A percentile compares a stretch with the other conserved stretches of the same genome.
Evolutionary conservation across 306 rosid species (phyloP).

Genomic region (Comarum palustre): DNA sequence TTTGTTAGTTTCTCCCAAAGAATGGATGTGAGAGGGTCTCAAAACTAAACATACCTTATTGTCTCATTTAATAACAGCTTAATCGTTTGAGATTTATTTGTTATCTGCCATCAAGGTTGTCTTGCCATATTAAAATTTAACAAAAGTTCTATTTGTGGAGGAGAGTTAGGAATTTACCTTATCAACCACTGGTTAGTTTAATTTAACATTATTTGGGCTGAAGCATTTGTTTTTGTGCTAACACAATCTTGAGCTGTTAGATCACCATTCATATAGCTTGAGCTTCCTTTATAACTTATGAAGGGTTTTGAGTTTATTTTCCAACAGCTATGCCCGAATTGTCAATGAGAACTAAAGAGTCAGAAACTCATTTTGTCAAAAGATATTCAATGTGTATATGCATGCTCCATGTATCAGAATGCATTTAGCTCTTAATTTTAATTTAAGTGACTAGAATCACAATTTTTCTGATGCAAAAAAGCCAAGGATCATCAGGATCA

Average conservation of each 20-base stretch:
- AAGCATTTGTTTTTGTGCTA: neutral
- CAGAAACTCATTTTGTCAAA: neutral
- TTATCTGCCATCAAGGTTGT: neutral
- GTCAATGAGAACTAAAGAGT: neutral
- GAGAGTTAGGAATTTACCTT: neutral
- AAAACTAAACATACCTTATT: neutral
- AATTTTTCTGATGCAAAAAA: neutral
- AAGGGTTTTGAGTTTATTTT: neutral
- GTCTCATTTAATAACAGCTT: constrained; percentile 6
- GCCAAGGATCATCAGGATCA: neutral
- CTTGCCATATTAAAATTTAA: neutral
- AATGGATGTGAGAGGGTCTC: neutral
- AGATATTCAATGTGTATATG: neutral
- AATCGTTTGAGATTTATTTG: neutral
- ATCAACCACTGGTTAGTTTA: neutral
- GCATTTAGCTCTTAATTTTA: neutral
- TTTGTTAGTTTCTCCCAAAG: neutral
- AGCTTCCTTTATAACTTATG: neutral
- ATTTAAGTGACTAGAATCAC: neutral
- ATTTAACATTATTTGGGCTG: neutral
- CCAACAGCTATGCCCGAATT: neutral
- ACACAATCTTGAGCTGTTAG: neutral
- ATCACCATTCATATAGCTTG: neutral
- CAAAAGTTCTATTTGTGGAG: neutral
- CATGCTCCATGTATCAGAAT: neutral